Base-by-base conservation (phyloP, 2,329 filamentous ascomycete genomes). In the Seiridium unicorne region DNA sequence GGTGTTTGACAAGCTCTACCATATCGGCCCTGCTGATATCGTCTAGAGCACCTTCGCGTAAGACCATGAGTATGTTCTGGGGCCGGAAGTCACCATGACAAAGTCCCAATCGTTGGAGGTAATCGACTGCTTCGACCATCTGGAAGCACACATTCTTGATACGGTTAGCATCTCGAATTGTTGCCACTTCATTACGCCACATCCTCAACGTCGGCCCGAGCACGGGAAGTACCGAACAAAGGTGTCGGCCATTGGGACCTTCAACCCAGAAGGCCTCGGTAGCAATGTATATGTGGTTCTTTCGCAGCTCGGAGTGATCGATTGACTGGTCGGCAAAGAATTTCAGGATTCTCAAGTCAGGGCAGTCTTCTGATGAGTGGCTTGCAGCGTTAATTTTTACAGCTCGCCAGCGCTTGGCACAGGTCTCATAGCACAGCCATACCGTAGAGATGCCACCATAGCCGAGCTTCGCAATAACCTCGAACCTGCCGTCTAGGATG, bases 241-340 rank as follows among this genome's bases (percentile, higher is more conserved):
- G 44, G 36, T 67, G 65, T 7, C 40, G 51, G 7, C 63, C 63
- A n/a, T 67, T 66, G 6, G 61, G 56, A 3, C 58, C 40, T 1
- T 62, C 49, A 2, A 60, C 9, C 46, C 51, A 66, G 34, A 66
- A 65, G 2, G 46, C 3, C 8, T 48, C 46, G 26, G 46, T 48
- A 18, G 46, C 13, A n/a, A 48, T 8, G 7, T 7, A 36, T 9
- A 53, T 13, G 49, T 53, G 49, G n/a, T 48, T n/a, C n/a, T n/a
- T 31, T n/a, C 7, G 6, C 8, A 48, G 46, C 46, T 48, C 46
- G 9, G 49, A 34, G 31, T 13, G 9, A 53, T 32, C 32, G 18
- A 48, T 18, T n/a, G n/a, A 48, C 7, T 18, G 46, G 7, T 48
- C 46, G 8, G 7, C 8, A 8, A 48, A 18, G 26, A 48, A 18